A percentile compares a stretch with the other conserved stretches of the same genome.
These are phyloP conservation scores for Cystobasidium slooffiae DNA, from an alignment of 1,284 basidiomycete genomes.

Conservation along the genomic window DNA sequence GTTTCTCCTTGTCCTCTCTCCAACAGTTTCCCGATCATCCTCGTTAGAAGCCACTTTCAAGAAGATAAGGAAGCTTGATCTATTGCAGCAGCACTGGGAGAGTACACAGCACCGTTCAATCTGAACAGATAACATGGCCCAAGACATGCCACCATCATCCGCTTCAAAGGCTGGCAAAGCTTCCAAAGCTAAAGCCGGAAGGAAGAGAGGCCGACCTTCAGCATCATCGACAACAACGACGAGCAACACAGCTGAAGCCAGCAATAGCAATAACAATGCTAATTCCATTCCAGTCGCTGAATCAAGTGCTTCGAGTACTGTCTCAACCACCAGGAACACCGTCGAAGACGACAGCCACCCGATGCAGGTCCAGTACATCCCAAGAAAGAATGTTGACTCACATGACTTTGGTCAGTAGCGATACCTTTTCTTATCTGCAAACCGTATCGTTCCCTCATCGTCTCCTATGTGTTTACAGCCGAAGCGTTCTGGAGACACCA, in stretches of 20 bases:
- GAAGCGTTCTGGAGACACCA: constrained; percentile 76
- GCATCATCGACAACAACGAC: background rate
- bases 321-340: background rate
- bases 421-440: background rate
- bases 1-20: no score
- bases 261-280: background rate
- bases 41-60: no score
- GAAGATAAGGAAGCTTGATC: background rate
- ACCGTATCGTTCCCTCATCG: background rate
- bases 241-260: background rate
- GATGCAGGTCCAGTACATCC: constrained; percentile 15
- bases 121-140: background rate
- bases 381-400: constrained; percentile 16
- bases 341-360: constrained; percentile 5
- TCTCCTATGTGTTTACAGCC: background rate
- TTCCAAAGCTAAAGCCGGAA: constrained; percentile 19
- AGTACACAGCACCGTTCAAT: background rate
- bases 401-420: constrained; percentile 9
- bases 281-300: background rate
- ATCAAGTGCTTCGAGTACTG: background rate
- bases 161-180: background rate
- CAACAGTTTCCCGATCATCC: no score
- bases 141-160: constrained; percentile 1
- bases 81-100: background rate
- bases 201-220: constrained; percentile 19